These are phyloP conservation scores for Coemansia sp. DNA, from an alignment of 192 early-diverging fungal species.

Conservation along the genomic window DNA sequence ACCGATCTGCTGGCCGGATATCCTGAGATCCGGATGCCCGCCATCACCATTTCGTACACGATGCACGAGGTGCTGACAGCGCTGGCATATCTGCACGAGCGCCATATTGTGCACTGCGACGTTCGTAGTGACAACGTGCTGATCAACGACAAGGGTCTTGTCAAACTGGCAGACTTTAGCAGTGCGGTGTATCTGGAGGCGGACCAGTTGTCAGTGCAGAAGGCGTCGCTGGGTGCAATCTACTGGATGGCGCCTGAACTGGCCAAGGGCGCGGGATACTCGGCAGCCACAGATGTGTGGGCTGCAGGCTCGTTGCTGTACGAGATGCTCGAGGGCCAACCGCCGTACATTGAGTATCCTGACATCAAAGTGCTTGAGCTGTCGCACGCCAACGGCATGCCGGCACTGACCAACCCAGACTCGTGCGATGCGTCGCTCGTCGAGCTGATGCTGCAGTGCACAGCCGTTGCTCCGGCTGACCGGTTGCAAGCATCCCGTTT, in stretches of 20 bases:
- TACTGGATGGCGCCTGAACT: slow-evolving; percentile 59
- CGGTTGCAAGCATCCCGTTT: slow-evolving; percentile 38
- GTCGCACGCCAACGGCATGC: slow-evolving; percentile 47
- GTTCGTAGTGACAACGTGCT: slow-evolving; percentile 58
- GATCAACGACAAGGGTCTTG: slow-evolving; percentile 58
- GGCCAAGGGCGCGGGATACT: slow-evolving; percentile 49
- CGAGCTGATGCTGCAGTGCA: slow-evolving; percentile 41
- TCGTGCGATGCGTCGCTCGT: slow-evolving; percentile 32
- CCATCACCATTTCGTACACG: slow-evolving; percentile 39
- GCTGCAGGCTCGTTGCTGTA: slow-evolving; percentile 47
- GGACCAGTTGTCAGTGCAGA: slow-evolving; percentile 41
- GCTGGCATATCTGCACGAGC: slow-evolving; percentile 54
- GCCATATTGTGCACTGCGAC: slow-evolving; percentile 54
- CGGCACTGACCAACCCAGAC: slow-evolving; percentile 19
- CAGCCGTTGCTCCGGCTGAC: slow-evolving; percentile 20
- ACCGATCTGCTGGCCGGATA: slow-evolving; percentile 55
- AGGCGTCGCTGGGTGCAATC: slow-evolving; percentile 47
- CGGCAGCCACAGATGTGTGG: slow-evolving; percentile 51
- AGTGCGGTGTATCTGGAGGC: slow-evolving; percentile 45
- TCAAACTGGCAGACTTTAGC: slow-evolving; percentile 65
- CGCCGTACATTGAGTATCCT: slow-evolving; percentile 56
- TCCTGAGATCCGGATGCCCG: slow-evolving; percentile 49
- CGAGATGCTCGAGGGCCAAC: slow-evolving; percentile 57
- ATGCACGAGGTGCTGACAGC: slow-evolving; percentile 52
- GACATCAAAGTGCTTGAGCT: slow-evolving; percentile 55